Conservation (phyloP, 305 asterid genomes). For the Plantago rigida region DNA sequence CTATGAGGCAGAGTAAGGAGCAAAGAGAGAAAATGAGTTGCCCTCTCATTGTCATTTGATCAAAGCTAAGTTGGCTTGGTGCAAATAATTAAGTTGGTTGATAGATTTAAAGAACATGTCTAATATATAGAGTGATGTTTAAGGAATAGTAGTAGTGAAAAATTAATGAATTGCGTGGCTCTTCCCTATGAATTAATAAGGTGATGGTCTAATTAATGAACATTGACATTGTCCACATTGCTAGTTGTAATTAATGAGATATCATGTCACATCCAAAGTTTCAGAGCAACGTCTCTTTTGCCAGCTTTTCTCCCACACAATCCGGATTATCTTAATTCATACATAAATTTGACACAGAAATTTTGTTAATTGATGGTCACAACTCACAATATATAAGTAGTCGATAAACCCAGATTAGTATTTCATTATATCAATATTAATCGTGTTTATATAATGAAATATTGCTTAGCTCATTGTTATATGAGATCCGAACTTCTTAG, state of each 20-base stretch:
- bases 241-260: neutral
- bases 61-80: conserved; percentile 4
- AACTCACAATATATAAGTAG: neutral
- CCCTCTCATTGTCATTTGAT: conserved; percentile 27
- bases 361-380: neutral
- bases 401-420: too few species aligned
- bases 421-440: too few species aligned
- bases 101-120: conserved; percentile 21
- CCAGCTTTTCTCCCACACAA: too few species aligned
- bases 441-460: too few species aligned
- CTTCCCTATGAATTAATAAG: neutral
- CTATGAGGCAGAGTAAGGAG: conserved; percentile 6
- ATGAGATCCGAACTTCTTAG: too few species aligned
- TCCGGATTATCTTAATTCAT: too few species aligned
- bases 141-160: conserved; percentile 17
- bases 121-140: conserved; percentile 19
- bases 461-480: too few species aligned
- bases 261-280: neutral
- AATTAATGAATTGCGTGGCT: neutral
- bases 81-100: conserved; percentile 5
- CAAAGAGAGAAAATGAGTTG: neutral
- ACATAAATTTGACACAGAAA: neutral
- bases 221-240: neutral
- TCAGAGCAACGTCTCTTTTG: neutral
- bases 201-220: neutral